Evolutionary conservation across 2,329 filamentous ascomycete species (phyloP), one percentile per base, ranked within the genome.

Genomic region (Xylaria sp.): DNA sequence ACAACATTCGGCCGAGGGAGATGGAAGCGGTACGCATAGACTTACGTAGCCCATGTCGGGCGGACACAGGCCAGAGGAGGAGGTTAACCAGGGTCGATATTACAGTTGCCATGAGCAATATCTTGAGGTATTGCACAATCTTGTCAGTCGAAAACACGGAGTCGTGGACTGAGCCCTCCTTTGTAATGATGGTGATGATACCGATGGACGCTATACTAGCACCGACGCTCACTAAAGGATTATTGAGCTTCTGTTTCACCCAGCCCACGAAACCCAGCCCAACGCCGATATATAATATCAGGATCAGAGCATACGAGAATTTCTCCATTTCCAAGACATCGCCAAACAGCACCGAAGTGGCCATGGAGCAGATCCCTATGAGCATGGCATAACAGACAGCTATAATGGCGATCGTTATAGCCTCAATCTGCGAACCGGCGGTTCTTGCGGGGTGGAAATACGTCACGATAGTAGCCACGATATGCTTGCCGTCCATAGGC

Each of bases 371-470:
- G 55, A 95, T 84, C 5, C 89, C 91, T 37, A 97, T 80, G 38
- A 92, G 80, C 33, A 88, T 85, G 2, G 90, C 89, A 73, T 96
- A 98, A 37, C 88, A 77, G 62, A 97, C 91, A 1, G 93, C 93
- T 33, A 90, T 81, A 37, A 91, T 78, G 5, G 92, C 91, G 60
- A 95, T 87, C 33, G 93, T 78, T 10, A 90, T 85, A 3, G 93
- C 93, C 76, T 97, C 91, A 60, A 92, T 85, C 92, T 97, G 97
- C 67, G 91, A 95, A 0, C 94, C 94, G 25, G 89, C 86, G 17
- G 92, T 92, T 60, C 94, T 84, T 5, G 92, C 91, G 4, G 94
- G 93, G 74, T 97, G 93, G 71, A 97, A 98, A 73, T 97, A 98
- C 10, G 97, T 93, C 0, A 92, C 96, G 60, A 97, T 87, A 2